These are phyloP conservation scores for Microcyclosporella mali DNA, from an alignment of 2,329 filamentous ascomycete genomes.

Conservation along the genomic window DNA sequence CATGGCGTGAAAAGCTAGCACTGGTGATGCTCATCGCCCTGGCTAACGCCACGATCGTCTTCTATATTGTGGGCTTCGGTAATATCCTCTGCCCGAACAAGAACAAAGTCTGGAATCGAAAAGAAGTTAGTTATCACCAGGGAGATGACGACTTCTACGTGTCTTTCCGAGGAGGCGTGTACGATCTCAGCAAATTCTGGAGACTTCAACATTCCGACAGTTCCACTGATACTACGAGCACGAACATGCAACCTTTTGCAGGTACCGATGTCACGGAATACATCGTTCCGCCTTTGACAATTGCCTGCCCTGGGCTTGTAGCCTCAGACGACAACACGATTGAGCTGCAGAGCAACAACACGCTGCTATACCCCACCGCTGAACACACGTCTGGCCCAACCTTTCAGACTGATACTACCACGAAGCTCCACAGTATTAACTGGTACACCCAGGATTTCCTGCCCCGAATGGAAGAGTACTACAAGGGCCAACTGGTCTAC, in stretches of 20 bases:
- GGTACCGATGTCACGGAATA: constrained; percentile 78
- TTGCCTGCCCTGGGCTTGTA: constrained; percentile 69
- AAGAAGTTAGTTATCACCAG: constrained; percentile 64
- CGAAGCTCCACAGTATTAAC: constrained; percentile 53
- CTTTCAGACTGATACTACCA: constrained; percentile 48
- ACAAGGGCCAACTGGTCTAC: constrained; percentile 80
- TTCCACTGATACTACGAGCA: constrained; percentile 50
- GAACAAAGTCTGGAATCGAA: constrained; percentile 76
- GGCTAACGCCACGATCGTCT: constrained; percentile 74
- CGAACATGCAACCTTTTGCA: constrained; percentile 69
- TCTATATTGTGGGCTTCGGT: constrained; percentile 88
- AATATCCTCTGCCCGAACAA: constrained; percentile 81
- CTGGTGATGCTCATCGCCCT: constrained; percentile 74
- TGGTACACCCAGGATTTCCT: constrained; percentile 76
- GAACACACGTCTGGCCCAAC: constrained; percentile 64
- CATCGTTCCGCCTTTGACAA: constrained; percentile 69
- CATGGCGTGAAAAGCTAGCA: constrained; percentile 92
- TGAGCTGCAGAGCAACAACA: constrained; percentile 62
- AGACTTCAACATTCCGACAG: constrained; percentile 75
- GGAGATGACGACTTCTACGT: constrained; percentile 78
- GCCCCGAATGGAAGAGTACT: constrained; percentile 75
- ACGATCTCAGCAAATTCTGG: constrained; percentile 88
- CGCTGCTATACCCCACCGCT: constrained; percentile 43
- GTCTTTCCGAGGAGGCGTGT: constrained; percentile 79
- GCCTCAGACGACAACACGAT: constrained; percentile 42